Evolutionary conservation across 768 basidiomycete species (phyloP), one percentile per base, ranked within the genome.

Genomic region (Macrolepiota fuliginosa): DNA sequence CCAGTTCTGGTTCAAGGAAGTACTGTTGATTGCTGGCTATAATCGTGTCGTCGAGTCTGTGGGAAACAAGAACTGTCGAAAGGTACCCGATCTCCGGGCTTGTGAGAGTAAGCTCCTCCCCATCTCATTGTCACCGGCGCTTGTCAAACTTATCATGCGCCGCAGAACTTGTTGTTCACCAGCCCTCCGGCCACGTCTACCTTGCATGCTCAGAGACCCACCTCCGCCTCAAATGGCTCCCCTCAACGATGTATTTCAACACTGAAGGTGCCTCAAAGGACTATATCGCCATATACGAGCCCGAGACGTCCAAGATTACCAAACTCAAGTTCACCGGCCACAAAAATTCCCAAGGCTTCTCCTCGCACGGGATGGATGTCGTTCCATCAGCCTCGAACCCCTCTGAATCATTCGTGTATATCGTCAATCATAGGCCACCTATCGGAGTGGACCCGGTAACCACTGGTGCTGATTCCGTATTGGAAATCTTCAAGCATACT

Each of bases 401-500:
- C 3, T 71, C 76, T 11, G 71, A 79, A 51, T 77, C 90, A 9
- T 89, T 81, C 63, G 74, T 91, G 15, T 91, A 89, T 66, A 74
- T 88, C n/a, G 76, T 91, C 64, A 91, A 91, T 68, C 89, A 91
- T 69, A 83, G 87, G 32, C 75, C 73, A 19, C 89, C 88, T 0
- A 59, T 76, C 1, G 71, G 71, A 15, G 75, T 71, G 12, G 65
- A 70, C 24, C 72, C 82, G 1, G 65, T 61, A 5, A 65, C 68
- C 13, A 77, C 81, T 4, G 91, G 90, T n/a, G 88, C 90, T 0
- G 85, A 91, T 68, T 89, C 89, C 1, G 81, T 77, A 56, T 74
- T 92, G 24, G 90, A 92, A 68, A 77, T 92, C 22, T 91, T 91
- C 69, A 81, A 79, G 66, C 86, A 84, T 0, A 71, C 63, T 0